Evolutionary conservation across 176 grass and related monocot genomes (phyloP).

Genomic region (Aegilops tauschii): DNA sequence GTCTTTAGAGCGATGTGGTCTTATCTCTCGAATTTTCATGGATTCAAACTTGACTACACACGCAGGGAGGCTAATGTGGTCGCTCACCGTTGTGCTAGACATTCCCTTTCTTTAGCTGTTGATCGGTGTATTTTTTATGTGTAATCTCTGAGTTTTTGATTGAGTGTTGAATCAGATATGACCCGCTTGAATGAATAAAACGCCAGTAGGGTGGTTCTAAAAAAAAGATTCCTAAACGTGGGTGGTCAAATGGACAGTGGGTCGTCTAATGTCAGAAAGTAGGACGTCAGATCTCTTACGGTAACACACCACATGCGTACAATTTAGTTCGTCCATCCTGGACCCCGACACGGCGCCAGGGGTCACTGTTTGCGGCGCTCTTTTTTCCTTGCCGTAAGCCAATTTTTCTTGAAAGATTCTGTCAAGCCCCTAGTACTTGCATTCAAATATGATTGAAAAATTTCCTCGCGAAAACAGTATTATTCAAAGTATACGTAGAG

Average conservation of each 20-base stretch:
- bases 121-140: too few relatives aligned
- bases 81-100: too few relatives aligned
- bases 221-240: too few relatives aligned
- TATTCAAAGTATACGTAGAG: background rate
- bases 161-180: too few relatives aligned
- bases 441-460: background rate
- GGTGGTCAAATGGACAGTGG: background rate
- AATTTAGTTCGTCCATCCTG: background rate
- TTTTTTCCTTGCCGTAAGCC: background rate
- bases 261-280: conserved; percentile 1
- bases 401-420: background rate
- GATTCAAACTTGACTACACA: too few relatives aligned
- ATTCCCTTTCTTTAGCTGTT: too few relatives aligned
- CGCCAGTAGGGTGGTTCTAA: too few relatives aligned
- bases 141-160: too few relatives aligned
- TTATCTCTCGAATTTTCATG: too few relatives aligned
- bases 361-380: background rate
- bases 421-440: background rate
- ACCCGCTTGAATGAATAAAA: background rate
- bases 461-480: background rate
- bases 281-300: background rate
- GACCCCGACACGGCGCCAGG: background rate
- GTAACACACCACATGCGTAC: background rate
- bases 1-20: too few relatives aligned
- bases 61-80: too few relatives aligned